phyloP scores from a whole-genome alignment of 768 basidiomycete species.

The Tephrocybe sp. region DNA sequence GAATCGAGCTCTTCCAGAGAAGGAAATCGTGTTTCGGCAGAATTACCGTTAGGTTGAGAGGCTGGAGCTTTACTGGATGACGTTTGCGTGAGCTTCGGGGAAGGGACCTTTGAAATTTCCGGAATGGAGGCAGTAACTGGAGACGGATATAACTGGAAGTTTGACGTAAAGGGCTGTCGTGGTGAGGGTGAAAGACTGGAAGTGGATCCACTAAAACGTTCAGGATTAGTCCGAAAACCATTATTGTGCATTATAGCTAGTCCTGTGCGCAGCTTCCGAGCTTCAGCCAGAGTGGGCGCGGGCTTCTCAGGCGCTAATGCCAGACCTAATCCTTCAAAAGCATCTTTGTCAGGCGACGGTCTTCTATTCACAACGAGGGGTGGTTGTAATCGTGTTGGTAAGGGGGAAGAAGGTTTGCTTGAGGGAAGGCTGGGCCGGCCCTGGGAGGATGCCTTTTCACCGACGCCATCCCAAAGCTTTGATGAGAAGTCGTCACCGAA shows the following conservation, averaged over 20 bases:
- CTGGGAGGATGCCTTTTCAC: constrained; percentile 18
- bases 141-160: constrained; percentile 25
- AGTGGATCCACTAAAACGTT: constrained; percentile 20
- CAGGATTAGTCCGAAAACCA: constrained; percentile 27
- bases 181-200: constrained; percentile 34
- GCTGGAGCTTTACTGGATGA: constrained; percentile 29
- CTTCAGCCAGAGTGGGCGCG: constrained; percentile 73
- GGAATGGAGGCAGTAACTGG: constrained; percentile 30
- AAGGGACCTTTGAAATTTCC: constrained; percentile 23
- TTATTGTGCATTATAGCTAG: constrained; percentile 49
- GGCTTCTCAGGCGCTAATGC: constrained; percentile 39
- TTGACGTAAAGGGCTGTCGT: constrained; percentile 22
- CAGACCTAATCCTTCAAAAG: constrained; percentile 74
- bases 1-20: constrained; percentile 84
- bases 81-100: constrained; percentile 26
- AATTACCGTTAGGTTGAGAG: constrained; percentile 36
- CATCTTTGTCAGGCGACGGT: constrained; percentile 49
- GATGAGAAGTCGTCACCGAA: constrained; percentile 72
- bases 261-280: constrained; percentile 68
- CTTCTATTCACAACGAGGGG: constrained; percentile 12
- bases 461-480: constrained; percentile 52
- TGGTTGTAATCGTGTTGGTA: constrained; percentile 3
- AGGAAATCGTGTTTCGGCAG: constrained; percentile 77
- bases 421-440: constrained; percentile 14
- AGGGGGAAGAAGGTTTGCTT: constrained; percentile 12